A percentile compares a stretch with the other conserved stretches of the same genome.
Conservation (phyloP, 192 early-diverging fungal species). For the Gonapodya sp. region DNA sequence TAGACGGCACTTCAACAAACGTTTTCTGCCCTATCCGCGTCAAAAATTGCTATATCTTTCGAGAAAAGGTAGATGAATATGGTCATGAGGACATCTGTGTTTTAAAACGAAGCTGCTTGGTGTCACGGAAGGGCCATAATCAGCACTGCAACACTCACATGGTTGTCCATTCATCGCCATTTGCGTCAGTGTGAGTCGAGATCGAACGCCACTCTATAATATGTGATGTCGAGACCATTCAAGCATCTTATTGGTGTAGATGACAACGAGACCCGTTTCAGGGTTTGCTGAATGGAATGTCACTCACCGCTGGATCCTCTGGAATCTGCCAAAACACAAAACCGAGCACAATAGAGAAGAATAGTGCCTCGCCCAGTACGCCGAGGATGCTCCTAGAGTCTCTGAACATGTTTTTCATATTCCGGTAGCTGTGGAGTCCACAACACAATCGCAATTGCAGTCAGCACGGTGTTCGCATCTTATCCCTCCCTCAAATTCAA, state of each 20-base stretch:
- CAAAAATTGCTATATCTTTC: neutral
- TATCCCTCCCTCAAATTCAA: too few relatives aligned
- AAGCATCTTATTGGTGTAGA: too few relatives aligned
- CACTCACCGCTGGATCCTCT: neutral
- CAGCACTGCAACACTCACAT: neutral
- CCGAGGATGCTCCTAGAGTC: neutral
- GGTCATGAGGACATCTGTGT: neutral
- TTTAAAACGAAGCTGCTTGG: too few relatives aligned
- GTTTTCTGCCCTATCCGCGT: constrained; percentile 1
- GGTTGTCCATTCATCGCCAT: neutral
- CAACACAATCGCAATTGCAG: too few relatives aligned
- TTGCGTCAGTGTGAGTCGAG: neutral
- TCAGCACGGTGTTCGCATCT: too few relatives aligned
- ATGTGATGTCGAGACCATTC: too few relatives aligned
- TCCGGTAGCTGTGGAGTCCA: neutral
- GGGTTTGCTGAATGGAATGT: too few relatives aligned
- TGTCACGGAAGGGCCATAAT: too few relatives aligned
- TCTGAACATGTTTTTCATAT: neutral
- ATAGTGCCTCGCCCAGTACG: neutral
- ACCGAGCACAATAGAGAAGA: neutral
- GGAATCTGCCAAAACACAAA: neutral
- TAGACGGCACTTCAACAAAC: neutral
- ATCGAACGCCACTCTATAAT: neutral
- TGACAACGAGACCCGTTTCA: neutral
- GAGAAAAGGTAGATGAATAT: constrained; percentile 8